A percentile compares a stretch with the other conserved stretches of the same genome.
phyloP scores from a whole-genome alignment of 202 grass and related monocot genomes.

The Bolboschoenoplectus hybrid region DNA sequence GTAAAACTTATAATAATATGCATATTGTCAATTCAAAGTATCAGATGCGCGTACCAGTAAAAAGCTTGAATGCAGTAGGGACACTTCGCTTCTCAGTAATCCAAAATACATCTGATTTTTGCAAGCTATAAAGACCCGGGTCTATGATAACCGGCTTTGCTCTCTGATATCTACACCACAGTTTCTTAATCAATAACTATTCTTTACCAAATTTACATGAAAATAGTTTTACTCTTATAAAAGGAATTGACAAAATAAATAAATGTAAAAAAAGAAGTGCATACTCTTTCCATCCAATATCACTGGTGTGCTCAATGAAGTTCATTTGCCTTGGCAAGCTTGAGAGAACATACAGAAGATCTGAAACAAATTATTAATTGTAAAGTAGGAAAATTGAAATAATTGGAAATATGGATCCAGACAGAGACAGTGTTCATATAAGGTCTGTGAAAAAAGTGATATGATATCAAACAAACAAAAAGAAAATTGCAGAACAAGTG shows the following conservation, averaged over 20 bases:
- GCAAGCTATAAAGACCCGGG: slow-evolving; percentile 83
- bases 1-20: slow-evolving; percentile 4
- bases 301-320: slow-evolving; percentile 95
- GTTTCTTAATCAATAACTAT: slow-evolving; percentile 34
- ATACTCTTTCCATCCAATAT: slow-evolving; percentile 99
- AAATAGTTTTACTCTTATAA: neutral
- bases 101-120: slow-evolving; percentile 97
- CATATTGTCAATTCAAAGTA: neutral
- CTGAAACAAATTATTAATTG: slow-evolving; percentile 45
- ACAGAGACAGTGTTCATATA: neutral
- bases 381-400: neutral
- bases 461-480: neutral
- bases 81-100: slow-evolving; percentile 95
- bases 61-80: slow-evolving; percentile 96
- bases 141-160: slow-evolving; percentile 94
- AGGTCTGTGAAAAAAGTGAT: neutral
- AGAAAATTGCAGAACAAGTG: neutral
- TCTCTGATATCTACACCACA: slow-evolving; percentile 74
- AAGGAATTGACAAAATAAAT: slow-evolving; percentile 4
- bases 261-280: slow-evolving; percentile 28
- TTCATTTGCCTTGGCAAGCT: slow-evolving; percentile 80
- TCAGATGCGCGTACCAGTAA: slow-evolving; percentile 66
- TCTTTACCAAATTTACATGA: neutral
- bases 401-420: slow-evolving; percentile 11
- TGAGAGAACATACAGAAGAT: slow-evolving; percentile 81